Base-by-base conservation (phyloP, 208 protist genomes). In the Sergeia podlipaevii region DNA sequence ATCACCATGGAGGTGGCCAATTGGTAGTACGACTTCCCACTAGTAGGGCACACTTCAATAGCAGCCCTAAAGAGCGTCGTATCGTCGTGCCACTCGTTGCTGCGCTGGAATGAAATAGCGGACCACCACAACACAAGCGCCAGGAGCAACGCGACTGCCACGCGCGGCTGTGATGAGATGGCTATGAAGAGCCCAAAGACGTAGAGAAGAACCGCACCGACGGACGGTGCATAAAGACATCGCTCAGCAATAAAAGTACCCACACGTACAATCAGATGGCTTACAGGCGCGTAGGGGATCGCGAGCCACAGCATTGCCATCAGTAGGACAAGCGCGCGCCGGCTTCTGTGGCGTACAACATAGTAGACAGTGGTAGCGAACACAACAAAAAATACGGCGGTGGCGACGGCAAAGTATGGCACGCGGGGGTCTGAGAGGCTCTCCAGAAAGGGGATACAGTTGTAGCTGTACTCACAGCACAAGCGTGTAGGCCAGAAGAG, bases 401-500 rank as follows among this genome's bases (percentile, higher is more conserved):
- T 65, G 8, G 74, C 60, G 0, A 23, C 48, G 0, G 60, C 2
- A 27, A 72, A 80, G 30, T 43, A 42, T 2, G 64, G 50, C 23
- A 80, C 27, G 4, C 83, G 66, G 8, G 65, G 42, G 64, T 91
- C 79, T 0, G 39, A 18, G 13, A 79, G 17, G 29, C 39, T 53
- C 15, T 54, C 24, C 34, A 95, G 32, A 18, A 77, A 55, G 8
- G 89, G 89, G 15, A 97, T 77, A 60, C 87, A 95, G 56, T 96
- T 85, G 65, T 85, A 93, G 44, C 74, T 85, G 66, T 97, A 97
- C 68, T 97, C 91, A 47, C 70, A 85, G 55, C 73, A 94, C 43
- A 97, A 50, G n/a, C 54, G 47, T 2, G 56, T 75, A 3, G 91
- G 91, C 36, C 79, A 86, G 47, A 96, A 71, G 32, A 96, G 75